Conservation (phyloP, 2,329 filamentous ascomycete genomes). For the Malbranchea zuffiana region DNA sequence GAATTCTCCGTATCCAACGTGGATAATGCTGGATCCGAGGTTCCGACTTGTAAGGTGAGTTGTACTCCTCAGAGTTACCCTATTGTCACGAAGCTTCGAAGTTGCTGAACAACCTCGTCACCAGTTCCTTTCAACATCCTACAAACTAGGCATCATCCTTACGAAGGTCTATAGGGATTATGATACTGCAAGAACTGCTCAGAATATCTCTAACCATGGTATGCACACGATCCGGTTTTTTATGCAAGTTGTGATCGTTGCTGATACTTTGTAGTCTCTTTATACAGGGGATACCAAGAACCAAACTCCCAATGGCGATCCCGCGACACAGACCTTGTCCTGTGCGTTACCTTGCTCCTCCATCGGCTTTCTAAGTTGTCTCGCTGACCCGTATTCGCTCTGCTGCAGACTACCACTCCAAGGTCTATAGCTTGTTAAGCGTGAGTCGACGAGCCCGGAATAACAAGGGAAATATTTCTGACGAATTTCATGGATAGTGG, state of each 20-base stretch:
- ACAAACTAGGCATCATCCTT: not conserved
- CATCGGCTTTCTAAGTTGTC: not conserved
- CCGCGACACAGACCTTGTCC: conserved; percentile 51
- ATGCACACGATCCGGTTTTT: not conserved
- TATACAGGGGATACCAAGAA: conserved; percentile 5
- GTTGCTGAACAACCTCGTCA: not conserved
- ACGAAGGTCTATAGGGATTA: too few relatives aligned
- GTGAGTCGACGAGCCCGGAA: conserved; percentile 35
- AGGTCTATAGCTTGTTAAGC: conserved; percentile 56
- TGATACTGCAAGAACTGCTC: too few relatives aligned
- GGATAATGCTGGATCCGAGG: not conserved
- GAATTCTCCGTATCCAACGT: too few relatives aligned
- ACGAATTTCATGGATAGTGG: conserved; percentile 42
- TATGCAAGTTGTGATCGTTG: not conserved
- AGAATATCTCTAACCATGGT: conserved; percentile 7
- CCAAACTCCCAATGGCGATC: conserved; percentile 34
- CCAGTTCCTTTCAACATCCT: not conserved
- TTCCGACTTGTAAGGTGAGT: conserved; percentile 7
- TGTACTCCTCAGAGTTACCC: not conserved
- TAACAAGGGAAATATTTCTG: conserved; percentile 4
- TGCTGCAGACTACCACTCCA: conserved; percentile 49
- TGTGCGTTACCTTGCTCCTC: conserved; percentile 32
- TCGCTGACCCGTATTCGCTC: not conserved
- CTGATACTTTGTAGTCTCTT: not conserved
- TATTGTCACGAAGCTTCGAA: not conserved